A percentile compares a stretch with the other conserved stretches of the same genome.
Conservation (phyloP, 176 grass and related monocot genomes). For the Carex kokanica region DNA sequence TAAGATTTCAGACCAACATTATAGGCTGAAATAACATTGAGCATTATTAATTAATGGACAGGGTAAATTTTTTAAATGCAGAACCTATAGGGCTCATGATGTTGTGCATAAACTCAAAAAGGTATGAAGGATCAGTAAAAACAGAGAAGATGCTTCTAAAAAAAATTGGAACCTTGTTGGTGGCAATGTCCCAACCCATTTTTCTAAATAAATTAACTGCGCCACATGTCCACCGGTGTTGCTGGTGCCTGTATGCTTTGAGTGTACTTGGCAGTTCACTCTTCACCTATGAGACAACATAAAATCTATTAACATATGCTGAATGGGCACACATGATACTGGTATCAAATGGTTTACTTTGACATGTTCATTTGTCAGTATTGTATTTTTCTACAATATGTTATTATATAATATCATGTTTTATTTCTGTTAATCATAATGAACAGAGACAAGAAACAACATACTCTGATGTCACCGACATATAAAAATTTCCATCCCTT, state of each 20-base stretch:
- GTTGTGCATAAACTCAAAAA: not conserved
- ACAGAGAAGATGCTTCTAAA: not conserved
- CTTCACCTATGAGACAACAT: conserved; percentile 41
- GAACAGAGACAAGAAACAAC: conserved; percentile 19
- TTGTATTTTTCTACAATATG: not conserved
- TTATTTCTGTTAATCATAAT: not conserved
- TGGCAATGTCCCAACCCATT: conserved; percentile 49
- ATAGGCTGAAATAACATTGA: not conserved
- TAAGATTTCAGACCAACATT: not conserved
- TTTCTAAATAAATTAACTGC: conserved; percentile 63
- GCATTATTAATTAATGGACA: not conserved
- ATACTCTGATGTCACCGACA: conserved; percentile 53
- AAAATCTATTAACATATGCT: not conserved
- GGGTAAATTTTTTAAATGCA: not conserved
- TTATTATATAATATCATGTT: not conserved
- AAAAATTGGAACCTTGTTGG: conserved; percentile 36
- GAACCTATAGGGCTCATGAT: not conserved
- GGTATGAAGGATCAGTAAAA: not conserved
- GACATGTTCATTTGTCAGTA: not conserved
- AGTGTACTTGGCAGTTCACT: conserved; percentile 69
- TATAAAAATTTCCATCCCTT: conserved; percentile 76
- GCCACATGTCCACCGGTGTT: conserved; percentile 77
- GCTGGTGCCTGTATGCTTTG: conserved; percentile 61
- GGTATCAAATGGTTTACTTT: not conserved
- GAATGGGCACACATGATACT: not conserved